Conservation (phyloP, 192 early-diverging fungal genomes). For the Coemansia erecta region DNA sequence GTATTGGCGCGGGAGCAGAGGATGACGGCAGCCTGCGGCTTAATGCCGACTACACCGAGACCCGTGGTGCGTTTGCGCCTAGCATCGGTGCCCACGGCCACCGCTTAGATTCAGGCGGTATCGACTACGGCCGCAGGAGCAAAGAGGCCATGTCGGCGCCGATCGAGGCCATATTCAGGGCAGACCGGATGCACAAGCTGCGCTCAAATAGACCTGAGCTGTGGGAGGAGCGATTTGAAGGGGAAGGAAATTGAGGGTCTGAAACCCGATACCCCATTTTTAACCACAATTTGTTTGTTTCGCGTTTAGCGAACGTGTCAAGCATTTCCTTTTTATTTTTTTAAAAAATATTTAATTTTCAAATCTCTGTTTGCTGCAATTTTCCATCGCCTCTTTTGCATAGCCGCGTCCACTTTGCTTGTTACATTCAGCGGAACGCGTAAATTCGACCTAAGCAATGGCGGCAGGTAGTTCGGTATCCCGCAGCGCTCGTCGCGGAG, state of each 20-base stretch:
- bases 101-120: constrained; percentile 10
- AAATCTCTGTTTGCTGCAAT: neutral
- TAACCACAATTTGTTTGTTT: too few relatives aligned
- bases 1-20: constrained; percentile 38
- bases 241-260: too few relatives aligned
- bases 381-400: neutral
- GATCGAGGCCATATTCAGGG: constrained; percentile 39
- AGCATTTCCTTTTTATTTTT: constrained; percentile 1
- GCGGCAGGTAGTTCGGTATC: constrained; percentile 11
- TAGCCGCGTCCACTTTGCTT: neutral
- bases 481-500: constrained; percentile 37
- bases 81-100: constrained; percentile 7
- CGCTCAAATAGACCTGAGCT: constrained; percentile 12
- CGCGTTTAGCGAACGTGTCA: too few relatives aligned
- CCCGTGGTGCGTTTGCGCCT: constrained; percentile 3
- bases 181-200: constrained; percentile 27
- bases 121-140: constrained; percentile 15
- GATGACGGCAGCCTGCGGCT: constrained; percentile 50
- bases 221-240: neutral
- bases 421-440: neutral
- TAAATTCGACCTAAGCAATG: neutral
- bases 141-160: constrained; percentile 24
- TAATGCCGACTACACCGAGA: constrained; percentile 23
- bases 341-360: constrained; percentile 5
- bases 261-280: too few relatives aligned